Conservation (phyloP, 441 rosid genomes). For the Croton setiger region DNA sequence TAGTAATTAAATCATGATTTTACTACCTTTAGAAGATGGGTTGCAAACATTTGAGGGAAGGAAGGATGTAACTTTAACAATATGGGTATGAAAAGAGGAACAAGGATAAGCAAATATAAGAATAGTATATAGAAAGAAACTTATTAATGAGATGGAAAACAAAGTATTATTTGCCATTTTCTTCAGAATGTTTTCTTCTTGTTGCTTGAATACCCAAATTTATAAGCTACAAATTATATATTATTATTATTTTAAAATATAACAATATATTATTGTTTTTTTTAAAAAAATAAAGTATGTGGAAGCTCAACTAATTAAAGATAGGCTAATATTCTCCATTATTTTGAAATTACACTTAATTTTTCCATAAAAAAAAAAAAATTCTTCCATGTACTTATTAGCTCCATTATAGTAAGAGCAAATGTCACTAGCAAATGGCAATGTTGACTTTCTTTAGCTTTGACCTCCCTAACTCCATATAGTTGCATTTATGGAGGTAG, state of each 20-base stretch:
- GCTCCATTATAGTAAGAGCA: too few species aligned
- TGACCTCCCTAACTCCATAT: background rate
- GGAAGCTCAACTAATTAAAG: background rate
- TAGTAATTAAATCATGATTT: background rate
- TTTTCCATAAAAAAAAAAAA: background rate
- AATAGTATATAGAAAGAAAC: too few species aligned
- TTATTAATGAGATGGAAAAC: too few species aligned
- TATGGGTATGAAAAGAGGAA: background rate
- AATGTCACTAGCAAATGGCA: too few species aligned
- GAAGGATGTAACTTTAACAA: background rate
- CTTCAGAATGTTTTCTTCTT: too few species aligned
- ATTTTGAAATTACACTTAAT: background rate
- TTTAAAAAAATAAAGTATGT: background rate
- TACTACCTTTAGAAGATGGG: constrained; percentile 14
- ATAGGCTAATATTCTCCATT: background rate
- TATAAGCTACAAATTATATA: too few species aligned
- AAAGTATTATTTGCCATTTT: too few species aligned
- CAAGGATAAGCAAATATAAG: too few species aligned
- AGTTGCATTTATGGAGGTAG: background rate
- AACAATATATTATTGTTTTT: too few species aligned
- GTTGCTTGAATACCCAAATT: too few species aligned
- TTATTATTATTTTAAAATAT: too few species aligned
- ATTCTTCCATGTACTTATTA: too few species aligned
- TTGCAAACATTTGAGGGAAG: constrained; percentile 10
- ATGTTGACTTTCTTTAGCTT: background rate